Evolutionary conservation across 139 green algal species (phyloP).

Genomic region (Tetraselmis striata): DNA sequence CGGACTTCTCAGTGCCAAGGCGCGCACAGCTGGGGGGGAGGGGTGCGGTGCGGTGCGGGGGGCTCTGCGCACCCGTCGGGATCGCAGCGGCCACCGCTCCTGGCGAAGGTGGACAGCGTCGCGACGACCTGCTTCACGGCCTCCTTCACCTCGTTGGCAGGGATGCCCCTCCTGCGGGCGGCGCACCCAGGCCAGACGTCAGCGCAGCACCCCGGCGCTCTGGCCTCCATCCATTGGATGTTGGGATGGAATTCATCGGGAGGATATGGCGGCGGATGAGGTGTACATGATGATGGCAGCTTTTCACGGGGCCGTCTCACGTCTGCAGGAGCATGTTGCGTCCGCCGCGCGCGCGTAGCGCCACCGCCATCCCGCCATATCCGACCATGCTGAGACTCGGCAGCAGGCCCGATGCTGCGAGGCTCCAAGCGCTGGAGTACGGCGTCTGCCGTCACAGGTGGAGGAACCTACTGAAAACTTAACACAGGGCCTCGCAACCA

Average conservation of each 20-base stretch:
- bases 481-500: no score
- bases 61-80: not conserved
- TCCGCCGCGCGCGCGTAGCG: not conserved
- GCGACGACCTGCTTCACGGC: not conserved
- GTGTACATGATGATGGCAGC: not conserved
- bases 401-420: no score
- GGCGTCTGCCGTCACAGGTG: no score
- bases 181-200: not conserved
- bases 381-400: not conserved
- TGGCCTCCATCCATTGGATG: no score
- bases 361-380: not conserved
- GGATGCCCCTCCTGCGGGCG: not conserved
- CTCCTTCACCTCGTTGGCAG: not conserved
- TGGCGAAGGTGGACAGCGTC: not conserved
- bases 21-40: not conserved
- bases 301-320: not conserved
- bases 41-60: no score
- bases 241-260: no score
- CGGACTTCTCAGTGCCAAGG: not conserved
- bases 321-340: not conserved
- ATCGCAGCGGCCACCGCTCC: not conserved
- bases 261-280: no score
- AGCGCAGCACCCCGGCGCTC: no score
- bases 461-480: no score
- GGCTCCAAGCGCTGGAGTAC: no score